A percentile compares a stretch with the other conserved stretches of the same genome.
These are phyloP conservation scores for Arthrobotrys entomopaga DNA, from an alignment of 2,329 filamentous ascomycete species.

Conservation along the genomic window DNA sequence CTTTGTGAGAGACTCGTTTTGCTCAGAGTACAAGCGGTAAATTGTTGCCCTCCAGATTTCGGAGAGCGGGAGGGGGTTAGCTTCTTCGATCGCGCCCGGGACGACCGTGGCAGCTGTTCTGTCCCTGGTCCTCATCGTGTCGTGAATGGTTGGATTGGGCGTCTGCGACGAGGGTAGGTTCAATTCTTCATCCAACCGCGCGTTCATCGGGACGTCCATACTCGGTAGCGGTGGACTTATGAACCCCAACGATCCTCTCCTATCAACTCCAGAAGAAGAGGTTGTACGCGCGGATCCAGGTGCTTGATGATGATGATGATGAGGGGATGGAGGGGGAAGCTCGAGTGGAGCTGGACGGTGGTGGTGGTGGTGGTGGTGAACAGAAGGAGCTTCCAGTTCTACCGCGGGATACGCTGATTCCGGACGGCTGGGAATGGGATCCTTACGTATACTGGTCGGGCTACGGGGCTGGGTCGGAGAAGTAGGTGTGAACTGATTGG, in stretches of 20 bases:
- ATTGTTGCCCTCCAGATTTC: slow-evolving; percentile 52
- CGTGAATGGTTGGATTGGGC: not conserved
- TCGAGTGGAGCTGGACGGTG: not conserved
- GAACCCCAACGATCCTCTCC: not conserved
- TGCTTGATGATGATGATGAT: no score
- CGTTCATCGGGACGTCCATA: slow-evolving; percentile 4
- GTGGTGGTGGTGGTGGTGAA: no score
- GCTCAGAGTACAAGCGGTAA: slow-evolving; percentile 33
- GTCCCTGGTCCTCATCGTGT: no score
- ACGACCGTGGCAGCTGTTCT: not conserved
- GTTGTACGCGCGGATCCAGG: not conserved
- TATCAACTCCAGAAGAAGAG: not conserved
- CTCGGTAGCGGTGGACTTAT: slow-evolving; percentile 13
- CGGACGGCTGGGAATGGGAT: not conserved
- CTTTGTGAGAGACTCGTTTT: slow-evolving; percentile 49
- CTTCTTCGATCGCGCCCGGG: slow-evolving; percentile 1
- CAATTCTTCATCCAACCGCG: slow-evolving; percentile 10
- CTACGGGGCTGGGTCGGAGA: not conserved
- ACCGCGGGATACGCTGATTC: not conserved
- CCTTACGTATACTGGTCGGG: not conserved
- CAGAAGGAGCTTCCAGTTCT: not conserved
- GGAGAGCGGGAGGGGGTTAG: slow-evolving; percentile 27
- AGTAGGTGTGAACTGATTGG: not conserved
- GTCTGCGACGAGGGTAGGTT: not conserved
- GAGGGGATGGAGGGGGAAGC: not conserved